Evolutionary conservation across 352 stramenopile genomes (phyloP).

Genomic region (Pythium folliculosum): DNA sequence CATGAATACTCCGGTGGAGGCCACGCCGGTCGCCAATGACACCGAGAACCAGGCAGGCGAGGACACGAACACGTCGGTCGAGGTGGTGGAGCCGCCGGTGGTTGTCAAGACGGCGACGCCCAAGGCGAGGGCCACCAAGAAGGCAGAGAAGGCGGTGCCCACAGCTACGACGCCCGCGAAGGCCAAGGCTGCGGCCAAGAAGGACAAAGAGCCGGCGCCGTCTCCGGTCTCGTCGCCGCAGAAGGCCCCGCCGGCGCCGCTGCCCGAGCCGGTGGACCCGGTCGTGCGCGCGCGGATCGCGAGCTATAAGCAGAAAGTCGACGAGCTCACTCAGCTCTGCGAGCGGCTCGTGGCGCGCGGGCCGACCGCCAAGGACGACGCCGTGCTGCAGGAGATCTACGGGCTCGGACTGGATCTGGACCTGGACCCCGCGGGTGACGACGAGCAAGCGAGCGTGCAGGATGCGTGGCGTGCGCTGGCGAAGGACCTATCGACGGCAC

Average conservation of each 20-base stretch:
- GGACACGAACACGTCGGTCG: not conserved
- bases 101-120: not conserved
- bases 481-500: slow-evolving; percentile 1
- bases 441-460: not conserved
- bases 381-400: slow-evolving; percentile 75
- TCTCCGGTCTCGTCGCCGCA: slow-evolving; percentile 17
- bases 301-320: slow-evolving; percentile 73
- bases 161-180: not conserved
- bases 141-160: not conserved
- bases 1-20: not conserved
- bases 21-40: not conserved
- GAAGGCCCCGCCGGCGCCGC: slow-evolving; percentile 9
- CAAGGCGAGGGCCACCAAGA: not conserved
- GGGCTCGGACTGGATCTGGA: slow-evolving; percentile 58
- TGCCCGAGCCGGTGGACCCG: slow-evolving; percentile 43
- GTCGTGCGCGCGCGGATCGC: slow-evolving; percentile 62
- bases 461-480: slow-evolving; percentile 27
- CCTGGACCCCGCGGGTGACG: slow-evolving; percentile 34
- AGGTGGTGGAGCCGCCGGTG: not conserved
- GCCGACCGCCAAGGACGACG: slow-evolving; percentile 26
- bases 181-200: slow-evolving; percentile 3
- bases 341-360: slow-evolving; percentile 30
- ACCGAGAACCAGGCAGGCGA: not conserved
- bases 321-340: slow-evolving; percentile 63
- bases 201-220: slow-evolving; percentile 13